Conservation (phyloP, 2,329 filamentous ascomycete species). For the Colletotrichum eremochloae region DNA sequence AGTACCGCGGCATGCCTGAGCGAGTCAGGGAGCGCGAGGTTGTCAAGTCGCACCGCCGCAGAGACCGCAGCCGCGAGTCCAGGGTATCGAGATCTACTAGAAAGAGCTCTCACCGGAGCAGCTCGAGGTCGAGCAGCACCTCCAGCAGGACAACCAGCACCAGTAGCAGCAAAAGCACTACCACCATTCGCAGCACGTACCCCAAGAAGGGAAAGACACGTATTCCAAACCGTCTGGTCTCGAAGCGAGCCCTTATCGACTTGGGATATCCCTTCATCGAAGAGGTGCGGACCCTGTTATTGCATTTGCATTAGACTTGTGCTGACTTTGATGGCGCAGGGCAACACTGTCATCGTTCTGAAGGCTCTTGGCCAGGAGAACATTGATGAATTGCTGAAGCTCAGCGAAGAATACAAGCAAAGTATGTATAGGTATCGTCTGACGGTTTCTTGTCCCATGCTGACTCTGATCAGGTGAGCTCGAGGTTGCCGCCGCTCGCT, state of each 20-base stretch:
- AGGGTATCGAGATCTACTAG: conserved; percentile 56
- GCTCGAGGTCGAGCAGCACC: conserved; percentile 59
- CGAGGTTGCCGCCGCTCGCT: conserved; percentile 61
- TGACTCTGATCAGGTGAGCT: conserved; percentile 54
- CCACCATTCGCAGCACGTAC: conserved; percentile 71
- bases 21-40: conserved; percentile 73
- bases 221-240: conserved; percentile 85
- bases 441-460: background rate
- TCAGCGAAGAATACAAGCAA: conserved; percentile 82
- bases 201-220: conserved; percentile 91
- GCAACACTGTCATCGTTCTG: conserved; percentile 83
- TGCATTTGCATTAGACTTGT: background rate
- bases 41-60: conserved; percentile 62
- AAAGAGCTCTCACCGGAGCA: conserved; percentile 54
- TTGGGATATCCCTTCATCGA: conserved; percentile 89
- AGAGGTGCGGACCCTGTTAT: conserved; percentile 70
- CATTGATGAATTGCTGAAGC: conserved; percentile 88
- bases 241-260: conserved; percentile 84
- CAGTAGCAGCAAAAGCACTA: conserved; percentile 63
- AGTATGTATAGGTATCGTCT: conserved; percentile 54
- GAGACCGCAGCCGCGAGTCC: conserved; percentile 58
- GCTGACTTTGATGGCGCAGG: conserved; percentile 61
- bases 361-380: conserved; percentile 90
- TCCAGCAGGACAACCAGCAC: conserved; percentile 54
- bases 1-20: conserved; percentile 74